Percentiles rank a stretch among this genome's conserved stretches.
phyloP scores from a whole-genome alignment of 805 yeast genomes.

The Phaffomyces opuntiae region DNA sequence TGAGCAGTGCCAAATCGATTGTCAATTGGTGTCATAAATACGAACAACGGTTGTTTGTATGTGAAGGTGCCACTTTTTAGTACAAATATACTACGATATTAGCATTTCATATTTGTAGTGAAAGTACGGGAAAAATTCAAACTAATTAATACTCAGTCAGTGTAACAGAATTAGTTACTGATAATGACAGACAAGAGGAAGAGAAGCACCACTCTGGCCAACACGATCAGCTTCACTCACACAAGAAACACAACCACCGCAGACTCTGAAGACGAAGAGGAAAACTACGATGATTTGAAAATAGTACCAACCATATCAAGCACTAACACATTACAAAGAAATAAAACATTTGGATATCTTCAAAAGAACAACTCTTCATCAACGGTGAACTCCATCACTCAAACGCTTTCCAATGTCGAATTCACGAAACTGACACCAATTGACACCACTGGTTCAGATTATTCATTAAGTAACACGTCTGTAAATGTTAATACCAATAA shows the following conservation, averaged over 20 bases:
- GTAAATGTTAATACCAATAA: not conserved
- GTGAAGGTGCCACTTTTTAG: constrained; percentile 63
- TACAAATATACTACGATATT: not conserved
- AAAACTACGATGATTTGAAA: not conserved
- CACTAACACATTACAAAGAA: not conserved
- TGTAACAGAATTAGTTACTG: too few relatives aligned
- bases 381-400: constrained; percentile 18
- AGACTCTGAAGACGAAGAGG: not conserved
- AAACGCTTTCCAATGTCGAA: constrained; percentile 22
- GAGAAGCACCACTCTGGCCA: constrained; percentile 22
- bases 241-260: constrained; percentile 5
- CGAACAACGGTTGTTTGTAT: constrained; percentile 63
- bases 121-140: too few relatives aligned
- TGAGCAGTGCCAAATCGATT: constrained; percentile 54
- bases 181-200: constrained; percentile 8
- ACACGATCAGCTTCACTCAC: constrained; percentile 22
- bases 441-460: constrained; percentile 2
- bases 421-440: constrained; percentile 16
- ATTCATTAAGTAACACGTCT: not conserved
- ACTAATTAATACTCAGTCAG: too few relatives aligned
- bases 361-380: constrained; percentile 15
- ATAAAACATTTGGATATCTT: not conserved
- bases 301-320: not conserved
- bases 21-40: constrained; percentile 72
- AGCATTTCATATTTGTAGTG: too few relatives aligned